Evolutionary conservation across 768 basidiomycete species (phyloP).

Genomic region (Termitomyces heimii): DNA sequence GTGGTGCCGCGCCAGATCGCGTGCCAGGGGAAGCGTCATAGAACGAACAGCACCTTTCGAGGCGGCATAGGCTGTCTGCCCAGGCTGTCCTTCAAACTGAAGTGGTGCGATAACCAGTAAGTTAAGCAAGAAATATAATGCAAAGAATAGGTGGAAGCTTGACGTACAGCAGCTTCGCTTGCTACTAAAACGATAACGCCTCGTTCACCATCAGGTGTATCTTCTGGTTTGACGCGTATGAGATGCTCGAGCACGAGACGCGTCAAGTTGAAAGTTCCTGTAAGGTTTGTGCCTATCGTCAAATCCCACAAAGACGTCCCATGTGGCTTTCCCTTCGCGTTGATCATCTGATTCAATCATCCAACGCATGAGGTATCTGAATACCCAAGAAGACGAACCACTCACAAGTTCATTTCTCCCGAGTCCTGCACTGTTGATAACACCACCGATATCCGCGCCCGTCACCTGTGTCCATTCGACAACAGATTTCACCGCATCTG

Average conservation of each 20-base stretch:
- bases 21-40: constrained; percentile 57
- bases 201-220: constrained; percentile 43
- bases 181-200: constrained; percentile 55
- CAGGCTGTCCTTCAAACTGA: constrained; percentile 52
- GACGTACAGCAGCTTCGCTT: constrained; percentile 46
- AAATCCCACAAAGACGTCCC: constrained; percentile 47
- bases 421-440: constrained; percentile 55
- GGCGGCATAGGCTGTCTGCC: constrained; percentile 52
- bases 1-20: constrained; percentile 48
- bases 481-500: constrained; percentile 30
- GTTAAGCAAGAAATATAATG: background rate
- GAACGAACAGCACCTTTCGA: constrained; percentile 53
- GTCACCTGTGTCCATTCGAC: constrained; percentile 36
- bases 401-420: constrained; percentile 13
- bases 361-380: constrained; percentile 2
- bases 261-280: constrained; percentile 56
- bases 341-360: constrained; percentile 32
- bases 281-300: constrained; percentile 47
- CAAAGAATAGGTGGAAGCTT: background rate
- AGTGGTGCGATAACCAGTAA: background rate
- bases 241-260: constrained; percentile 47
- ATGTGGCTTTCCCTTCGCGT: constrained; percentile 39
- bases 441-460: constrained; percentile 45
- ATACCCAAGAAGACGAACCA: too few species aligned
- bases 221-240: constrained; percentile 38